A percentile compares a stretch with the other conserved stretches of the same genome.
These are phyloP conservation scores for Helicostylum pulchrum DNA, from an alignment of 192 early-diverging fungal genomes.

Conservation along the genomic window DNA sequence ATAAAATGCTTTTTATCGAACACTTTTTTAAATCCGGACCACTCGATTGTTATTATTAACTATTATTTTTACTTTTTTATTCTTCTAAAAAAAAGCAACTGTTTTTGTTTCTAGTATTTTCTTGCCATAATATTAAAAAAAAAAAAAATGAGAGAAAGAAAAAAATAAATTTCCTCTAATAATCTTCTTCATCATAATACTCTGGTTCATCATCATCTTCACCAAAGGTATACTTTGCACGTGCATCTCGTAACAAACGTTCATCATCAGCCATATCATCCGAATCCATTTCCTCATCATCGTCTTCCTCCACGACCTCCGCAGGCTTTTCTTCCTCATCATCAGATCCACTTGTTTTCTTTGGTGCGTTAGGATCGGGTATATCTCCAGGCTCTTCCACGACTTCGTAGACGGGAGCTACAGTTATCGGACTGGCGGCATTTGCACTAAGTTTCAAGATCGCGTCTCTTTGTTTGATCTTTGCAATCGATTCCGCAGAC, in stretches of 20 bases:
- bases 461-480: constrained; percentile 35
- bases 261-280: constrained; percentile 46
- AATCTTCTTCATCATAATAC: too few relatives aligned
- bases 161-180: too few relatives aligned
- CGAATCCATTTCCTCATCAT: constrained; percentile 48
- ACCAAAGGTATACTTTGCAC: not conserved
- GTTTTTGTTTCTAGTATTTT: too few relatives aligned
- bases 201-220: too few relatives aligned
- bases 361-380: constrained; percentile 37
- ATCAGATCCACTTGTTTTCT: constrained; percentile 17
- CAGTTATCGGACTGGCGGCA: constrained; percentile 9
- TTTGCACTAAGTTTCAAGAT: constrained; percentile 32
- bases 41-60: too few relatives aligned
- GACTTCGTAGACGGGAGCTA: constrained; percentile 29
- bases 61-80: too few relatives aligned
- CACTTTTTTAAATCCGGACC: too few relatives aligned
- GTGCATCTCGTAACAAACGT: constrained; percentile 14
- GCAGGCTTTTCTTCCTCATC: constrained; percentile 44
- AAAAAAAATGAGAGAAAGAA: too few relatives aligned
- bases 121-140: too few relatives aligned
- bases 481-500: constrained; percentile 29
- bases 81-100: too few relatives aligned
- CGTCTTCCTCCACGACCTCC: constrained; percentile 32
- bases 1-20: too few relatives aligned
- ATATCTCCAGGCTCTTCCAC: constrained; percentile 46